Conservation (phyloP, 805 yeast genomes). For the Saccharomycopsis guyanensis region DNA sequence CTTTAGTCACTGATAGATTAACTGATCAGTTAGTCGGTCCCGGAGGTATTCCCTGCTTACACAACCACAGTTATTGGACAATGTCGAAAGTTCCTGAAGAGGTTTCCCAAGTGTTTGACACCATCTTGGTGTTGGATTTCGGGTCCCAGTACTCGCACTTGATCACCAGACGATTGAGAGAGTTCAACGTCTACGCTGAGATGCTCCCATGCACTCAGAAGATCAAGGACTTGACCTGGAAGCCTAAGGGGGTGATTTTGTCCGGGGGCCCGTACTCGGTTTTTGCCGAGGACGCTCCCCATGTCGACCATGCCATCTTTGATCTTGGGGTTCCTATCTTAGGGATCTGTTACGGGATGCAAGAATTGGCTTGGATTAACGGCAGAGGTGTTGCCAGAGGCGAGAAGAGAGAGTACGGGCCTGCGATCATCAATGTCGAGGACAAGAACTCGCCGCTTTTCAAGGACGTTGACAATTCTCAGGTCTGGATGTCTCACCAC, state of each 20-base stretch:
- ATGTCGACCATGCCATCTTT: conserved; percentile 91
- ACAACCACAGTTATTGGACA: too few relatives aligned
- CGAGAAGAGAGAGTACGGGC: conserved; percentile 97
- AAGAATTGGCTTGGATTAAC: conserved; percentile 96
- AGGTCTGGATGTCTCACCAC: conserved; percentile 99
- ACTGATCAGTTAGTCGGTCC: too few relatives aligned
- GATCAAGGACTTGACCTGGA: conserved; percentile 85
- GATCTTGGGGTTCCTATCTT: conserved; percentile 86
- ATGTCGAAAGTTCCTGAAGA: conserved; percentile 26
- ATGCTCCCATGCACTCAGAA: conserved; percentile 99
- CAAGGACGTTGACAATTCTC: conserved; percentile 84
- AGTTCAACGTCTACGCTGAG: conserved; percentile 96
- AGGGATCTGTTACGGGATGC: conserved; percentile 99
- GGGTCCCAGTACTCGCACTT: conserved; percentile 98
- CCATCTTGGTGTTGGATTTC: conserved; percentile 93
- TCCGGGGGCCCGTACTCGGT: conserved; percentile 99
- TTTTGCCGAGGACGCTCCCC: conserved; percentile 92
- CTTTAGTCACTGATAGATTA: too few relatives aligned
- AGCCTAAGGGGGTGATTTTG: conserved; percentile 90
- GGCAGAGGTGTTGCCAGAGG: conserved; percentile 89
- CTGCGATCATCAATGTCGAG: conserved; percentile 76
- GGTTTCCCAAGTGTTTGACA: conserved; percentile 88
- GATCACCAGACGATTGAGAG: conserved; percentile 95
- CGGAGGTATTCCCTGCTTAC: too few relatives aligned
- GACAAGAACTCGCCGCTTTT: conserved; percentile 66